Evolutionary conservation across 129 eudicot species (phyloP), one percentile per base, ranked within the genome.

Genomic region (Smallanthus sonchifolius): DNA sequence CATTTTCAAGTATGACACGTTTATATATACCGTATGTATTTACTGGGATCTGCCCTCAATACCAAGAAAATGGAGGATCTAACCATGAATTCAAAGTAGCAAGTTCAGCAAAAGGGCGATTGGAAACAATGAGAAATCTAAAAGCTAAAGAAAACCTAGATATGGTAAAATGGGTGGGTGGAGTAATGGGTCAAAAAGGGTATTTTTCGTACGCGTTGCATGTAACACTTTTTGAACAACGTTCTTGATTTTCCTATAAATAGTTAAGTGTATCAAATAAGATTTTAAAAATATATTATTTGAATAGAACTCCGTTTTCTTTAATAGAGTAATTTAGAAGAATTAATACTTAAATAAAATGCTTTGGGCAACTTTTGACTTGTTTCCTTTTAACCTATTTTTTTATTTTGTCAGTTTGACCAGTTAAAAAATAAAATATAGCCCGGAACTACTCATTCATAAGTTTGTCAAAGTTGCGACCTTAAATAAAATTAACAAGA

Each of bases 31-130:
- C 98, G 85, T 65, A 93, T 93, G 77, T 78, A 93, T 78, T 93
- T 93, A 80, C 96, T 93, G 5, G 98, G 98, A 81, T 93, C 98
- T 16, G 91, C 98, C 98, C 87, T 93, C 98, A 49, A 84, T 89
- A 47, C 97, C 98, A 57, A 93, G 92, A 80, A 93, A 93, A 79
- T 93, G 97, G 59, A 93, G 89, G 55, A 93, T 93, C 97, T 93
- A 65, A 60, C 49, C 65, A 72, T 44, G 38, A 7, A 65, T 62
- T 52, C 37, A 61, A 66, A 0, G 44, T 52, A 49, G 34, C 13
- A 56, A 68, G 52, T 86, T 59, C 7, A 38, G 74, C 60, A 44
- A 80, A 69, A 10, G 65, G 24, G 57, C 72, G 8, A 35, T 71
- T 30, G 71, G 68, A 72, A 15, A 19, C 5, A 19, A 24, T 6